These are phyloP conservation scores for Neurospora pannonica DNA, from an alignment of 495 filamentous ascomycete genomes.

Conservation along the genomic window DNA sequence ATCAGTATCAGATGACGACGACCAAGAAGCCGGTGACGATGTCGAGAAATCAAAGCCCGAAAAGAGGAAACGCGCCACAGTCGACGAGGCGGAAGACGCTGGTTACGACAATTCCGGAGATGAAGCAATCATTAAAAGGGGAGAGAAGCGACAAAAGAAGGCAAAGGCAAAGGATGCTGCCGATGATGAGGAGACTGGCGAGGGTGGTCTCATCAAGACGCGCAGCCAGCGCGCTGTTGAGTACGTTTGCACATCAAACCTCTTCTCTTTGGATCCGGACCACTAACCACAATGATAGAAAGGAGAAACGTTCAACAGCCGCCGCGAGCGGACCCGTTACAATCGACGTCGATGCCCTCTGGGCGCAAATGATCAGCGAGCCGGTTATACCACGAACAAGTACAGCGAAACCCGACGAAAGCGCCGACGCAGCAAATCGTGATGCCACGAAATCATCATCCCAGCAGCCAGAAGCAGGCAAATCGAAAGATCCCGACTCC, in stretches of 20 bases:
- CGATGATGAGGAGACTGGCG: slow-evolving; percentile 52
- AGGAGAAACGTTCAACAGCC: slow-evolving; percentile 54
- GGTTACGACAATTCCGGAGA: slow-evolving; percentile 64
- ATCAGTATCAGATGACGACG: slow-evolving; percentile 38
- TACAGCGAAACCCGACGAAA: background rate
- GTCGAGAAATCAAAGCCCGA: background rate
- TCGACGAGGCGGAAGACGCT: slow-evolving; percentile 32
- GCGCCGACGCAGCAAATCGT: slow-evolving; percentile 1
- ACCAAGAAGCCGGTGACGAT: slow-evolving; percentile 10
- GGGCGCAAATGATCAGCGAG: slow-evolving; percentile 64
- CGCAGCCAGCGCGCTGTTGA: slow-evolving; percentile 55
- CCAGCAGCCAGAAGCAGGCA: slow-evolving; percentile 14
- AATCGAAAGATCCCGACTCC: background rate
- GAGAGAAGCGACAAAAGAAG: slow-evolving; percentile 47
- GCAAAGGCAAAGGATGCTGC: slow-evolving; percentile 35
- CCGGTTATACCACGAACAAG: slow-evolving; percentile 1
- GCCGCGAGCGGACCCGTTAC: slow-evolving; percentile 60
- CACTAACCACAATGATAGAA: slow-evolving; percentile 36
- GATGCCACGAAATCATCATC: slow-evolving; percentile 11
- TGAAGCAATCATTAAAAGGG: slow-evolving; percentile 60
- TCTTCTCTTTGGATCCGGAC: background rate
- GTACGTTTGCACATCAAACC: slow-evolving; percentile 20
- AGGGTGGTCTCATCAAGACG: slow-evolving; percentile 78
- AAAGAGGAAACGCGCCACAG: slow-evolving; percentile 29
- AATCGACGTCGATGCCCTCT: slow-evolving; percentile 81